Conservation (phyloP, 805 yeast genomes). For the Candida maltosa region DNA sequence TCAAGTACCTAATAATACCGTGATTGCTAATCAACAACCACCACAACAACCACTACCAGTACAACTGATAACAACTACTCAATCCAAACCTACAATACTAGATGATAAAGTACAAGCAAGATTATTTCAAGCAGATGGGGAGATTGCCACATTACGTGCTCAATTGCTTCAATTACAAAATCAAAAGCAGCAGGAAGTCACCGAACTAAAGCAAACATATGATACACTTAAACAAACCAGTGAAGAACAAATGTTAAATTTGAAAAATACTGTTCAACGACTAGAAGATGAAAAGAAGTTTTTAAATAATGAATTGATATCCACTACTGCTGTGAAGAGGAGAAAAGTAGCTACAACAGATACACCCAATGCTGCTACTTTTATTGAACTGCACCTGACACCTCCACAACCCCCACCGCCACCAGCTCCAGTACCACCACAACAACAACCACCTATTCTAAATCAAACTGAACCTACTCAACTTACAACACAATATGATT, state of each 20-base stretch:
- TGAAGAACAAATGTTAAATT: slow-evolving; percentile 27
- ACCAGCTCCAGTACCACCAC: slow-evolving; percentile 4
- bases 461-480: no score
- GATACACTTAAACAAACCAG: slow-evolving; percentile 14
- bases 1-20: slow-evolving; percentile 8
- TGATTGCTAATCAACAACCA: not conserved
- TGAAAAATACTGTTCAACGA: slow-evolving; percentile 30
- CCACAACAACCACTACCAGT: slow-evolving; percentile 2
- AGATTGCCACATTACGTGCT: slow-evolving; percentile 71
- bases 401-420: no score
- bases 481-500: no score
- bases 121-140: slow-evolving; percentile 66
- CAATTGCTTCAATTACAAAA: slow-evolving; percentile 50
- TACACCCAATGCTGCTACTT: no score
- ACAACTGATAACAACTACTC: not conserved
- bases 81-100: not conserved
- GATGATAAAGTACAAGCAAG: slow-evolving; percentile 18
- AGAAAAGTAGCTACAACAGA: slow-evolving; percentile 10
- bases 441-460: not conserved
- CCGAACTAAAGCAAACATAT: slow-evolving; percentile 16
- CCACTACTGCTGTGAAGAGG: slow-evolving; percentile 19
- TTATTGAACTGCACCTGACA: no score
- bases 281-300: slow-evolving; percentile 44
- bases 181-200: slow-evolving; percentile 36
- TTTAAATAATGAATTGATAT: slow-evolving; percentile 34